Base-by-base conservation (phyloP, 2,329 filamentous ascomycete genomes). In the Trichophyton schoenleinii region DNA sequence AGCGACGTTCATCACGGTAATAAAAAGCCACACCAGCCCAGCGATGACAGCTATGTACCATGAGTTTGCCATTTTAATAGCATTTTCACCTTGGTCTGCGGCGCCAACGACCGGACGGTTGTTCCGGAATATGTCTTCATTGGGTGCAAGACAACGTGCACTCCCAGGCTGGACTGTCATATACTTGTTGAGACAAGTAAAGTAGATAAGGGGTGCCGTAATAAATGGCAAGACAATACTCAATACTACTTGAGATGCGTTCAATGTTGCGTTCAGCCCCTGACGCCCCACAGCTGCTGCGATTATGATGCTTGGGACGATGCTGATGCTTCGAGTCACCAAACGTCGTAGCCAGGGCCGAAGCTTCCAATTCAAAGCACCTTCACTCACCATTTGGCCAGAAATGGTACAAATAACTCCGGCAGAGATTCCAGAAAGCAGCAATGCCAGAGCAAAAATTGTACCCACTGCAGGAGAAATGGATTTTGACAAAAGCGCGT, bases 351-450 rank as follows among this genome's bases (percentile, higher is more conserved):
- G 68, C 90, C 90, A 95, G 0, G 90, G 90, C 63, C 80, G 79
- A 36, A 91, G 73, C 3, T 75, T 83, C 87, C 89, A 91, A 55
- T 84, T 83, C 52, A 95, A 72, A 63, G 90, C 88, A 5, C 90
- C 90, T 71, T 95, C 90, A 64, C 84, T 86, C 22, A 95, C 87
- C 85, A 95, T 94, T 72, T 95, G 90, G 0, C 90, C 90, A 0
- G 90, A 83, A 66, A 95, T 94, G 1, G 91, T 95, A 75, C 90
- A 95, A 1, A 95, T 87, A 41, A 95, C 89, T 4, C 90, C 90
- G 0, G 90, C 90, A 0, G 86, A 89, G 11, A 89, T 81, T 7
- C 90, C 90, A 0, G 87, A 91, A 0, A 95, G 81, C 0, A 95
- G 80, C 0, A 95, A 77, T 0, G 90, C 89, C 1, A 95, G 78